Percentiles rank a stretch among this genome's conserved stretches.
Conservation (phyloP, 2,329 filamentous ascomycete species). For the Nemania diffusa region DNA sequence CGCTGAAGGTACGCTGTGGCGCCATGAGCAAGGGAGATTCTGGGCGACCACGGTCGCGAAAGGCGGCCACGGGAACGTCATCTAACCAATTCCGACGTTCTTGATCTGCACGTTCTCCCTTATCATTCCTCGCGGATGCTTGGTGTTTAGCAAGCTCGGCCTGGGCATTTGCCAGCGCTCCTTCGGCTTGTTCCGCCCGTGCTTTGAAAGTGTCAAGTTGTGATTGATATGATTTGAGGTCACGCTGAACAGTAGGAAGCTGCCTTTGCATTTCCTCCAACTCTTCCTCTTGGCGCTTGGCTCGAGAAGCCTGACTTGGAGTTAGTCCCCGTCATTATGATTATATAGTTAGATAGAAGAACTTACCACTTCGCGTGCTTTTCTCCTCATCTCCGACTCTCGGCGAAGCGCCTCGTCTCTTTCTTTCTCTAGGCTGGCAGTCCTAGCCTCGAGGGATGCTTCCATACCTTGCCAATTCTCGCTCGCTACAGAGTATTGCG, state of each 20-base stretch:
- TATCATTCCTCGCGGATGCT: constrained; percentile 52
- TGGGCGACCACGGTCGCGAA: constrained; percentile 62
- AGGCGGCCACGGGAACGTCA: constrained; percentile 56
- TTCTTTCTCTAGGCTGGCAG: constrained; percentile 86
- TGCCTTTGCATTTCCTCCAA: constrained; percentile 75
- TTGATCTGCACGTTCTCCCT: constrained; percentile 53
- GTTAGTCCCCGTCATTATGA: constrained; percentile 41
- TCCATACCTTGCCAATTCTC: constrained; percentile 99
- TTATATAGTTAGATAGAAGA: not conserved
- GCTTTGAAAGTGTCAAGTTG: constrained; percentile 71
- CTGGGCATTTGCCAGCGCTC: constrained; percentile 67
- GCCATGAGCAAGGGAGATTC: constrained; percentile 65
- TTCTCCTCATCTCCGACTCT: constrained; percentile 88
- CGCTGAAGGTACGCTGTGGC: constrained; percentile 63
- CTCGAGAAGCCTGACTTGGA: constrained; percentile 65
- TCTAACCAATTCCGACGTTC: constrained; percentile 65
- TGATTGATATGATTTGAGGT: constrained; percentile 68
- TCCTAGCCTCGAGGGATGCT: constrained; percentile 80
- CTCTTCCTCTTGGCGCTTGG: constrained; percentile 81
- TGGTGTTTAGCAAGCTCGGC: constrained; percentile 63
- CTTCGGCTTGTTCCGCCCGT: constrained; percentile 73
- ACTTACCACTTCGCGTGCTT: constrained; percentile 84
- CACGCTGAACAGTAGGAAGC: constrained; percentile 71
- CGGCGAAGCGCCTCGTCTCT: constrained; percentile 84
- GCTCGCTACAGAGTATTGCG: constrained; percentile 91